Conservation (phyloP, 2,329 filamentous ascomycete genomes). For the Aureobasidium lini region DNA sequence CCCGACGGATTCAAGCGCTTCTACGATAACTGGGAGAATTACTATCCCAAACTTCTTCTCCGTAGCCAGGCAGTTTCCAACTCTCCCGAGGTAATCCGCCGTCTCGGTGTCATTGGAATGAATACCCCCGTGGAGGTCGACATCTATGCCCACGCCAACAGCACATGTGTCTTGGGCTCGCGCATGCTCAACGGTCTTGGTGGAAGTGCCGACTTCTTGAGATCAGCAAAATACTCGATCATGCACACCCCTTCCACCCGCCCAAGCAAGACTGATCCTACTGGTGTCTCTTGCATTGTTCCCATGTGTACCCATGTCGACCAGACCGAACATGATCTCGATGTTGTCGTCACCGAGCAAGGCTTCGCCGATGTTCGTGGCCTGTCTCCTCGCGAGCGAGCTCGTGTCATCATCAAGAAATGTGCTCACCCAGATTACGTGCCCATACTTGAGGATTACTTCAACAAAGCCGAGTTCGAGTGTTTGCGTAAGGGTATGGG, state of each 20-base stretch:
- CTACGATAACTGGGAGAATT: slow-evolving; percentile 76
- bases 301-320: slow-evolving; percentile 89
- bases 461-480: slow-evolving; percentile 78
- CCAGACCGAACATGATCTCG: slow-evolving; percentile 87
- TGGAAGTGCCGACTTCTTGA: slow-evolving; percentile 74
- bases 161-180: slow-evolving; percentile 79
- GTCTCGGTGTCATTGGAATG: slow-evolving; percentile 85
- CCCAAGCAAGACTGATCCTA: slow-evolving; percentile 73
- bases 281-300: slow-evolving; percentile 80
- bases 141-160: slow-evolving; percentile 91
- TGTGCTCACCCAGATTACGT: slow-evolving; percentile 80
- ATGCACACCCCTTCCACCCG: slow-evolving; percentile 86
- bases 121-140: slow-evolving; percentile 92
- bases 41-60: slow-evolving; percentile 74
- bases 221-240: slow-evolving; percentile 74
- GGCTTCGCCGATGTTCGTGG: slow-evolving; percentile 82
- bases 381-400: slow-evolving; percentile 69
- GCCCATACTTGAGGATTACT: slow-evolving; percentile 74
- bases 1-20: slow-evolving; percentile 87
- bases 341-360: slow-evolving; percentile 73
- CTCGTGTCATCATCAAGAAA: slow-evolving; percentile 77
- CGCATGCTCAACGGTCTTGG: slow-evolving; percentile 84
- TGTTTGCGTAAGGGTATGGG: slow-evolving; percentile 81
- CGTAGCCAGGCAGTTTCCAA: slow-evolving; percentile 85
- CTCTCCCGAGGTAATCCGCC: slow-evolving; percentile 81